Conservation (phyloP, 2,329 filamentous ascomycete species). For the Ophiobolus disseminans region DNA sequence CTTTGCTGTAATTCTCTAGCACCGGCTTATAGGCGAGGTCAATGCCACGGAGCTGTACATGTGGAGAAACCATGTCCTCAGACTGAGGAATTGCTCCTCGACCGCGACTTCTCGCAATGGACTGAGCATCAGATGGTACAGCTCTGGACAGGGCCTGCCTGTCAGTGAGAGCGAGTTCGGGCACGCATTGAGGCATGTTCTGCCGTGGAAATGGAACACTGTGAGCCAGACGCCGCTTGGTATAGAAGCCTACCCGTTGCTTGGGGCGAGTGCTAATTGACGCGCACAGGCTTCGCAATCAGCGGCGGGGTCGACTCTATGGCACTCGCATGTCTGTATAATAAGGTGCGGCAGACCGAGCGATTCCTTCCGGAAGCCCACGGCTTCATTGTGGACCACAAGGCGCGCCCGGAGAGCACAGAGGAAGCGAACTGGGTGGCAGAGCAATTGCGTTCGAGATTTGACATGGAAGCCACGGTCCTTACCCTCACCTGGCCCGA, state of each 20-base stretch:
- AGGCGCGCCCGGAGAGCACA: slow-evolving; percentile 61
- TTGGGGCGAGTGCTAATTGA: slow-evolving; percentile 7
- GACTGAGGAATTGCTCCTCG: slow-evolving; percentile 40
- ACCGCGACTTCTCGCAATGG: slow-evolving; percentile 16
- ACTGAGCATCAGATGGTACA: slow-evolving; percentile 27
- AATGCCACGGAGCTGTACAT: slow-evolving; percentile 37
- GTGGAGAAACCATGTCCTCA: slow-evolving; percentile 45
- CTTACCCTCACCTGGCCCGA: slow-evolving; percentile 49
- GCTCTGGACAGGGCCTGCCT: slow-evolving; percentile 27
- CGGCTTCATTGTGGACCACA: slow-evolving; percentile 69
- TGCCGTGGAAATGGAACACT: slow-evolving; percentile 3
- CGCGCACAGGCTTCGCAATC: slow-evolving; percentile 68
- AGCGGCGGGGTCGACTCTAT: slow-evolving; percentile 98
- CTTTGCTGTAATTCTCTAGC: background rate
- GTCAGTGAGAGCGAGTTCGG: slow-evolving; percentile 38
- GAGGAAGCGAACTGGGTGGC: slow-evolving; percentile 62
- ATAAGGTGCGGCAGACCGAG: slow-evolving; percentile 28
- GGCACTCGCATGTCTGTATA: slow-evolving; percentile 82
- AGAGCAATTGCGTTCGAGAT: slow-evolving; percentile 48
- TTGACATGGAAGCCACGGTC: slow-evolving; percentile 40
- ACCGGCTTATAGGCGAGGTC: slow-evolving; percentile 6
- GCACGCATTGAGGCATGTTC: slow-evolving; percentile 17
- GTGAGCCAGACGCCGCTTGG: slow-evolving; percentile 17
- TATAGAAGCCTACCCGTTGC: slow-evolving; percentile 10
- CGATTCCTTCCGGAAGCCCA: slow-evolving; percentile 45